phyloP scores from a whole-genome alignment of 306 rosid species.

The Lablab purpureus region DNA sequence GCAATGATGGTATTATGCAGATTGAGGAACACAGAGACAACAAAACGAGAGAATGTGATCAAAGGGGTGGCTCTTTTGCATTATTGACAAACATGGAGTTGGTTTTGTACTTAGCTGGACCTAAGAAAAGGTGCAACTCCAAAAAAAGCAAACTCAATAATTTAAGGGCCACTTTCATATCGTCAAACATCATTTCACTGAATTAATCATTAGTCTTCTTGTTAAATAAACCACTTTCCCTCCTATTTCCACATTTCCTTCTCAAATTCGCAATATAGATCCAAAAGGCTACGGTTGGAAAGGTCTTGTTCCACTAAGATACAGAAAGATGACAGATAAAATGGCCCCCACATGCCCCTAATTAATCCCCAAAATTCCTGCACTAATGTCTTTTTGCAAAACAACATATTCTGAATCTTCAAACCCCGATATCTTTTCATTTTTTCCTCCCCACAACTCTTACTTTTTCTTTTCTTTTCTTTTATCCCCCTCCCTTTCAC shows the following conservation, averaged over 20 bases:
- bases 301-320: slow-evolving; percentile 52
- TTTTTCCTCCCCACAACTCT: not conserved
- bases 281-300: slow-evolving; percentile 57
- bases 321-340: slow-evolving; percentile 50
- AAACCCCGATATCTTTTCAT: not conserved
- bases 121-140: slow-evolving; percentile 40
- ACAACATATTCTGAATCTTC: slow-evolving; percentile 35
- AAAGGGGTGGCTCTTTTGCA: slow-evolving; percentile 53
- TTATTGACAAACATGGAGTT: slow-evolving; percentile 68
- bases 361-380: slow-evolving; percentile 51
- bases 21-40: slow-evolving; percentile 51
- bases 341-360: slow-evolving; percentile 50
- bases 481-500: slow-evolving; percentile 1
- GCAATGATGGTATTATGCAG: slow-evolving; percentile 61
- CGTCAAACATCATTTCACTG: slow-evolving; percentile 55
- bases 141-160: slow-evolving; percentile 56
- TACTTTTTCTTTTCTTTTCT: not conserved
- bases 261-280: slow-evolving; percentile 41
- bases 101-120: slow-evolving; percentile 58
- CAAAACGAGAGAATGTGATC: slow-evolving; percentile 47
- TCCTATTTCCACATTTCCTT: slow-evolving; percentile 49
- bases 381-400: slow-evolving; percentile 40
- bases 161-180: slow-evolving; percentile 47
- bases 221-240: slow-evolving; percentile 46
- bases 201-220: slow-evolving; percentile 52